Evolutionary conservation across 2,329 filamentous ascomycete species (phyloP), one percentile per base, ranked within the genome.

Genomic region (Bimuria novae-zelandiae): DNA sequence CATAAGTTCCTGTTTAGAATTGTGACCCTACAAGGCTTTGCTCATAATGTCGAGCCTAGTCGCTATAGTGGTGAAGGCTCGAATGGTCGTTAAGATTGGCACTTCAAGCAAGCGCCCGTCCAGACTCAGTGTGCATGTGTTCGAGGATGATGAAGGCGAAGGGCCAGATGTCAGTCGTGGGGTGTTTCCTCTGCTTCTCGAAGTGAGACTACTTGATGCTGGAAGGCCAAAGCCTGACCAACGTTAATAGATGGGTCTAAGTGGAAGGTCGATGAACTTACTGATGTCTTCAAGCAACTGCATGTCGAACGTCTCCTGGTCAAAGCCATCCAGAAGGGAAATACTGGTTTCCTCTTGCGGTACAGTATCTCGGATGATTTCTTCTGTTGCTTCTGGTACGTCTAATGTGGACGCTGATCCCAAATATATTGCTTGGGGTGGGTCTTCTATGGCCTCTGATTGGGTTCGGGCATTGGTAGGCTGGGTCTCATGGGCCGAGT

Each of bases 1-100:
- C n/a, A n/a, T n/a, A n/a, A n/a, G n/a, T n/a, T n/a, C n/a, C n/a
- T n/a, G n/a, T n/a, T n/a, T n/a, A n/a, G n/a, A n/a, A n/a, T n/a
- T n/a, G n/a, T n/a, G n/a, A n/a, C n/a, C n/a, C n/a, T n/a, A n/a
- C n/a, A n/a, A n/a, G n/a, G n/a, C 44, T 10, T 56, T 19, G 37
- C 25, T 29, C 8, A 45, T 22, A 8, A 64, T 36, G 44, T 60
- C 49, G 22, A 65, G 53, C 19, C 42, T 29, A 7, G 48, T 56
- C 7, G 54, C 58, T 29, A 64, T 59, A 1, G 55, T 55, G 1
- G 30, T 17, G 37, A 57, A 59, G 19, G 60, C 39, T 1, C 55
- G 56, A 6, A 61, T 40, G 27, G 55, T 51, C 4, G 52, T 19
- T 80, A 65, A 81, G 6, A 84, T 68, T 39, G 76, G 70, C 14